phyloP scores from a whole-genome alignment of 2,329 filamentous ascomycete genomes.

The Alternaria infectoria region DNA sequence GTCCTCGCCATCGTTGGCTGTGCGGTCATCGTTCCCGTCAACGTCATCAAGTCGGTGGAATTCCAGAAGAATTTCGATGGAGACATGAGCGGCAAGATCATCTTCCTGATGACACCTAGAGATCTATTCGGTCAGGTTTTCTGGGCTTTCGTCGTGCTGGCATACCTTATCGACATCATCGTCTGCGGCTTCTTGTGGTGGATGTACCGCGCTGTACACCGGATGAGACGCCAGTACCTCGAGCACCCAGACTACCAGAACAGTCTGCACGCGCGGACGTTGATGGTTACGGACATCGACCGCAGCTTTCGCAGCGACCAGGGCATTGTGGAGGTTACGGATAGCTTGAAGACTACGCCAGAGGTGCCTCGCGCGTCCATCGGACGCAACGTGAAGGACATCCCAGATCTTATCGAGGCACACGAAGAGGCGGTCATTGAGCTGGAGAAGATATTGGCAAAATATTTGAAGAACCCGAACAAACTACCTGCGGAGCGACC shows the following conservation, averaged over 20 bases:
- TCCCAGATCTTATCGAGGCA: conserved; percentile 83
- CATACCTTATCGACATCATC: conserved; percentile 73
- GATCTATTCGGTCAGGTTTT: conserved; percentile 57
- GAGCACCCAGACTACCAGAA: conserved; percentile 85
- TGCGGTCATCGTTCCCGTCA: conserved; percentile 80
- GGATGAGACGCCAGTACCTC: conserved; percentile 79
- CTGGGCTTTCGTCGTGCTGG: conserved; percentile 66
- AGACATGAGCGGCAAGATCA: conserved; percentile 10
- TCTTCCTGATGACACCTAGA: conserved; percentile 50
- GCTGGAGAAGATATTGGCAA: conserved; percentile 83
- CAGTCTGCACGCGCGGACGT: conserved; percentile 75
- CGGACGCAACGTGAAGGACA: conserved; percentile 87
- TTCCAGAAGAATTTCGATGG: conserved; percentile 17
- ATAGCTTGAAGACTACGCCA: conserved; percentile 77
- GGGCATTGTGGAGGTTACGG: conserved; percentile 83
- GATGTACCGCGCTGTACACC: conserved; percentile 79
- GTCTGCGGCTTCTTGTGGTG: conserved; percentile 85
- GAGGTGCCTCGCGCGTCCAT: conserved; percentile 81
- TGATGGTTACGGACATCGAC: conserved; percentile 82
- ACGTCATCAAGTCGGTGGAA: conserved; percentile 55
- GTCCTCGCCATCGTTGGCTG: conserved; percentile 75
- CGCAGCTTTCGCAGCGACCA: conserved; percentile 80
- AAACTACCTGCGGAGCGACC: conserved; percentile 79
- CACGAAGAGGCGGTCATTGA: conserved; percentile 82
- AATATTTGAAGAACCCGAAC: conserved; percentile 87